phyloP scores from a whole-genome alignment of 352 stramenopile genomes.

The Pythium chondricola region DNA sequence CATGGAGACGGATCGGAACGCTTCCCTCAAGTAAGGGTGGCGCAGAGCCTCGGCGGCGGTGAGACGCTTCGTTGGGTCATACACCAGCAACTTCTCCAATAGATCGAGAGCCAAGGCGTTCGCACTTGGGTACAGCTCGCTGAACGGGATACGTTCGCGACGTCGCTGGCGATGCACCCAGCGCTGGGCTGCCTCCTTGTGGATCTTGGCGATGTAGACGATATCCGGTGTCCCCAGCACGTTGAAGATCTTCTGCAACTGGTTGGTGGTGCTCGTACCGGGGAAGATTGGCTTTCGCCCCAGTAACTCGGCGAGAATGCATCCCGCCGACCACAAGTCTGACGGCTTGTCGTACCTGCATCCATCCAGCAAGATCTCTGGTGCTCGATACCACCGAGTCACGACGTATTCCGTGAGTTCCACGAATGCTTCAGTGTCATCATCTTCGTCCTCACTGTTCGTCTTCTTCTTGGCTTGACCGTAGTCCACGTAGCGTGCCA shows the following conservation, averaged over 20 bases:
- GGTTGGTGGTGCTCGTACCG: constrained; percentile 93
- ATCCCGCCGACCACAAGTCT: constrained; percentile 87
- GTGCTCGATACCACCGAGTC: constrained; percentile 77
- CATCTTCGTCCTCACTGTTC: background rate
- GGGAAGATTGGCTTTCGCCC: constrained; percentile 94
- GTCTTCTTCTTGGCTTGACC: constrained; percentile 31
- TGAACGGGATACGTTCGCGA: constrained; percentile 52
- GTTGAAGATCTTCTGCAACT: constrained; percentile 96
- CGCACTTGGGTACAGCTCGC: constrained; percentile 69
- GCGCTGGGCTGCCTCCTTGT: constrained; percentile 65
- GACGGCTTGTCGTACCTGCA: constrained; percentile 70
- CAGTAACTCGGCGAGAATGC: constrained; percentile 95
- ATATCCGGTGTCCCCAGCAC: constrained; percentile 87
- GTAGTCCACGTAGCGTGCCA: constrained; percentile 79
- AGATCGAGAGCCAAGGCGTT: constrained; percentile 65
- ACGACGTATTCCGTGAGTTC: constrained; percentile 79
- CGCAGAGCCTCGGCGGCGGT: constrained; percentile 92
- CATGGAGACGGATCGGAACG: constrained; percentile 38
- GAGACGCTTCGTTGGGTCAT: constrained; percentile 54
- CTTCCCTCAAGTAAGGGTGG: constrained; percentile 90
- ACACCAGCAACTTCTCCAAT: constrained; percentile 64
- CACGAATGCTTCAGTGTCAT: constrained; percentile 34
- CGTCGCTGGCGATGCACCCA: constrained; percentile 61
- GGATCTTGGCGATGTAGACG: constrained; percentile 47
- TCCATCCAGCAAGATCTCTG: constrained; percentile 90